Percentiles rank a stretch among this genome's conserved stretches.
Conservation (phyloP, 257 asterid species). For the Salvia rosmarinus region DNA sequence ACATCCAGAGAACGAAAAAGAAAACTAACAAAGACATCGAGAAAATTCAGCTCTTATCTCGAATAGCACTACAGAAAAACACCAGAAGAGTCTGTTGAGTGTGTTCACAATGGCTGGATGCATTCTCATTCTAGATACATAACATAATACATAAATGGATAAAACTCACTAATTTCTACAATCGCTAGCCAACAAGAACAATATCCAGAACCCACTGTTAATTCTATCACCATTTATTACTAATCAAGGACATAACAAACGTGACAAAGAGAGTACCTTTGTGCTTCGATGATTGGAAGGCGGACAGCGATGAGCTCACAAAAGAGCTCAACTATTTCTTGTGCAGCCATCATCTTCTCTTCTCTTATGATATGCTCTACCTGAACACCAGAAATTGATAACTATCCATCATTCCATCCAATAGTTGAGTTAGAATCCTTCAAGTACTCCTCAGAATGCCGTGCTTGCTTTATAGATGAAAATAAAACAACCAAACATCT, state of each 20-base stretch:
- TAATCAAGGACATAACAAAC: neutral
- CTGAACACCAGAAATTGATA: constrained; percentile 37
- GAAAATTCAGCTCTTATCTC: neutral
- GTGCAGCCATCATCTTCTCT: constrained; percentile 97
- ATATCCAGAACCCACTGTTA: neutral
- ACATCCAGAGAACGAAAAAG: neutral
- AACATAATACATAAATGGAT: neutral
- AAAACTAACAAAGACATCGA: neutral
- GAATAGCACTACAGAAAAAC: constrained; percentile 3
- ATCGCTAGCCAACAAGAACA: neutral
- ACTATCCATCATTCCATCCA: neutral
- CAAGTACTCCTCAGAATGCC: constrained; percentile 3
- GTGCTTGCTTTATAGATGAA: constrained; percentile 14
- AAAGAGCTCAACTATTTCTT: constrained; percentile 88
- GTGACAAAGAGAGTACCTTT: constrained; percentile 50
- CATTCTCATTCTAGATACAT: constrained; percentile 2
- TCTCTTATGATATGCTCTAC: constrained; percentile 94
- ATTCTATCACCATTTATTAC: neutral
- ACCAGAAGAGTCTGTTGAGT: constrained; percentile 6
- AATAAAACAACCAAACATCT: neutral
- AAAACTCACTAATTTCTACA: neutral
- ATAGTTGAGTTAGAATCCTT: constrained; percentile 1
- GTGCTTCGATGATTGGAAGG: constrained; percentile 81
- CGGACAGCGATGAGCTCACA: constrained; percentile 82
- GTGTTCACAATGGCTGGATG: neutral